Percentiles rank a stretch among this genome's conserved stretches.
Conservation (phyloP, 2,329 filamentous ascomycete species). For the Colletotrichum simmondsii region DNA sequence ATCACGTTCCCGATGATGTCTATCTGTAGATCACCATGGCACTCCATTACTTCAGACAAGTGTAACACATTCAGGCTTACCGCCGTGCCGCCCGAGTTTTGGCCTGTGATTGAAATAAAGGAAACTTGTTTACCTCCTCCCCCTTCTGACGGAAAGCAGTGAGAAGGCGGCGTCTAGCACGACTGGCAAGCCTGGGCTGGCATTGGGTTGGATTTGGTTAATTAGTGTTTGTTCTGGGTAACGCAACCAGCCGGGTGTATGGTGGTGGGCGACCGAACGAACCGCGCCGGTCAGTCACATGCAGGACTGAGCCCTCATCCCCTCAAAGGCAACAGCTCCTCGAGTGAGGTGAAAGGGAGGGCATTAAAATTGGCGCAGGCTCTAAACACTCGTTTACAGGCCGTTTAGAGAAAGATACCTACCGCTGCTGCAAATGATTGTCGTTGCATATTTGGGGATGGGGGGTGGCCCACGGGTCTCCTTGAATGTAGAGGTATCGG, state of each 20-base stretch:
- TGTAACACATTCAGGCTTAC: not conserved
- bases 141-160: not conserved
- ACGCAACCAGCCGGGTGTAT: slow-evolving; percentile 28
- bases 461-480: not conserved
- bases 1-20: not conserved
- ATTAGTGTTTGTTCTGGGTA: slow-evolving; percentile 8
- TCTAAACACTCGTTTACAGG: not conserved
- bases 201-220: slow-evolving; percentile 13
- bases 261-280: slow-evolving; percentile 5
- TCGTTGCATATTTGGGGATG: not conserved
- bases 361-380: slow-evolving; percentile 14
- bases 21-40: not conserved
- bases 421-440: not conserved
- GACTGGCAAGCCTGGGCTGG: not conserved
- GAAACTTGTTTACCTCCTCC: not conserved
- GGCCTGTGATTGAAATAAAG: not conserved
- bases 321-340: slow-evolving; percentile 3
- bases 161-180: not conserved
- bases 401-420: not conserved
- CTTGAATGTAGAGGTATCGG: not conserved
- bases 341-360: not conserved
- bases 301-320: not conserved
- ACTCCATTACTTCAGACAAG: not conserved
- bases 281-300: slow-evolving; percentile 20
- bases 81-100: no score